Conservation (phyloP, 139 green algal species). For the Chlamydomonas incerta region DNA sequence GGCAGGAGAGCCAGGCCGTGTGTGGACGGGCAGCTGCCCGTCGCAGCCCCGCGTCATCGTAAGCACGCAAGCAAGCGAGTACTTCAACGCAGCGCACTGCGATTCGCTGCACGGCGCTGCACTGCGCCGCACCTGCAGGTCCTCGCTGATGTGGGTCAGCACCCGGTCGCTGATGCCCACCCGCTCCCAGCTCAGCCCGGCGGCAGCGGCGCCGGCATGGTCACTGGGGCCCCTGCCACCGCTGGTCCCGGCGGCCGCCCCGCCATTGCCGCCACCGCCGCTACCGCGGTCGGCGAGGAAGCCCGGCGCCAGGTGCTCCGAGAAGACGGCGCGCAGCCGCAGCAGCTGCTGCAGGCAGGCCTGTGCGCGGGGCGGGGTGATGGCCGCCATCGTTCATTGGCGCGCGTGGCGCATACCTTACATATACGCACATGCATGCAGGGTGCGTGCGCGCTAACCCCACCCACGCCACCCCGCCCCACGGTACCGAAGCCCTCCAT, state of each 20-base stretch:
- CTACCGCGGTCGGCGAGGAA: background rate
- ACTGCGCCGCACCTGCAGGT: background rate
- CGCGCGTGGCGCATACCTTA: no score
- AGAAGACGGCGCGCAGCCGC: conserved; percentile 49
- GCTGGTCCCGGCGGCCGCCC: background rate
- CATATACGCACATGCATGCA: no score
- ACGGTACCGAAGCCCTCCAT: no score
- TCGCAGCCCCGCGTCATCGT: no score
- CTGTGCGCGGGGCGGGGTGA: background rate
- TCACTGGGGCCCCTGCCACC: background rate
- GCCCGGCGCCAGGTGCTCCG: conserved; percentile 51
- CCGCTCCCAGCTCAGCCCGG: background rate
- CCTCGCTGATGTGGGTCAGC: conserved; percentile 13
- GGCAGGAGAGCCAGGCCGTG: no score
- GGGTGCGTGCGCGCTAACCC: no score
- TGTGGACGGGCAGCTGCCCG: no score
- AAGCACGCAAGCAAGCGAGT: background rate
- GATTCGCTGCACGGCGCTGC: no score
- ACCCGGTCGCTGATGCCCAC: conserved; percentile 41
- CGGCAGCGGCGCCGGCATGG: no score
- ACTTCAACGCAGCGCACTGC: no score
- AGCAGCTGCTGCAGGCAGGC: conserved; percentile 56
- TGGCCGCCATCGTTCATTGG: no score
- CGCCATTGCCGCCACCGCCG: background rate
- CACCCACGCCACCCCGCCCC: no score